A percentile compares a stretch with the other conserved stretches of the same genome.
phyloP scores from a whole-genome alignment of 106 monocot species.

The Acanthochlamys bracteata region DNA sequence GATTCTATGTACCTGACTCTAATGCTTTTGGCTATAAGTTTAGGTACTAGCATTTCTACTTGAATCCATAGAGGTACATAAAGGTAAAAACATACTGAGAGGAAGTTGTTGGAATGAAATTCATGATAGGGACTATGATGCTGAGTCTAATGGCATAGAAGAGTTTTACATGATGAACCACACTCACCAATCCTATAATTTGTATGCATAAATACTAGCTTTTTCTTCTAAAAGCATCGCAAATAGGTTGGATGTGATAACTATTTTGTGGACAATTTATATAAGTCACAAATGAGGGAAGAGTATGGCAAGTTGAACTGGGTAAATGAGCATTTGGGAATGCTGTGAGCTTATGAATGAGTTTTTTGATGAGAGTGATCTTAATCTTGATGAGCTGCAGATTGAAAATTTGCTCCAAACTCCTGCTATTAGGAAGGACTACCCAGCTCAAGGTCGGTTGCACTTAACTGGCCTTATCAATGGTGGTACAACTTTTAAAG shows the following conservation, averaged over 20 bases:
- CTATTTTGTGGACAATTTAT: too few species aligned
- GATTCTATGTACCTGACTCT: slow-evolving; percentile 10
- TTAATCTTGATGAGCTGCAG: slow-evolving; percentile 37
- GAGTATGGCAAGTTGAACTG: slow-evolving; percentile 30
- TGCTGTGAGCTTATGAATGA: slow-evolving; percentile 39
- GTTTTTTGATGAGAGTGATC: slow-evolving; percentile 43
- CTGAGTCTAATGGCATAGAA: slow-evolving; percentile 26
- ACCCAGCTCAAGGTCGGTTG: slow-evolving; percentile 32
- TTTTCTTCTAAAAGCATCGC: background rate
- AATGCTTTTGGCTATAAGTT: slow-evolving; percentile 36
- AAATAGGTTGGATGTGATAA: too few species aligned
- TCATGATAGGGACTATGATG: slow-evolving; percentile 33
- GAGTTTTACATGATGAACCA: slow-evolving; percentile 47
- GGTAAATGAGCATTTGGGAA: slow-evolving; percentile 43
- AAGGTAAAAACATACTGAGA: too few species aligned
- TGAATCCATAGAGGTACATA: too few species aligned
- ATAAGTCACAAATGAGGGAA: slow-evolving; percentile 14
- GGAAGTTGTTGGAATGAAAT: too few species aligned
- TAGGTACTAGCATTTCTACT: slow-evolving; percentile 13
- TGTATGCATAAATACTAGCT: slow-evolving; percentile 10
- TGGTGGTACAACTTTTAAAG: slow-evolving; percentile 10
- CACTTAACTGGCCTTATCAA: slow-evolving; percentile 42
- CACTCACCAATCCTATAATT: slow-evolving; percentile 38
- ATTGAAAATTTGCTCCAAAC: slow-evolving; percentile 47
- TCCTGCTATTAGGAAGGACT: slow-evolving; percentile 35